Conservation (phyloP, 2,329 filamentous ascomycete genomes). For the Cladosporium sp. region DNA sequence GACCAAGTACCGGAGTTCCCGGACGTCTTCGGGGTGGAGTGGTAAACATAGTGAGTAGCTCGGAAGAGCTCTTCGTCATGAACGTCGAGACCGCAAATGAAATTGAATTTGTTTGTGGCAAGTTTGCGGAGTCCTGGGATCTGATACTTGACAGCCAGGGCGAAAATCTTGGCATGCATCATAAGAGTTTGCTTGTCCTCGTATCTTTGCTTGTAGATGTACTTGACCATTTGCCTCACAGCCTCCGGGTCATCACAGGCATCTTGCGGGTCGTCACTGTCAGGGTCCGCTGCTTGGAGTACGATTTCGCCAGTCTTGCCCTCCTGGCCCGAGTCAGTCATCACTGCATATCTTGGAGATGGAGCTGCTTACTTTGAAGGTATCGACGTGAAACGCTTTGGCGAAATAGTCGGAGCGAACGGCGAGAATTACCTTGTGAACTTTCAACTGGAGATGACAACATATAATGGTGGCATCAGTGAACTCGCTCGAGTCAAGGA, state of each 20-base stretch:
- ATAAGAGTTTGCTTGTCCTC: not conserved
- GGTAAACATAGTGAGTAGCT: slow-evolving; percentile 38
- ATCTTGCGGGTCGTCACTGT: slow-evolving; percentile 13
- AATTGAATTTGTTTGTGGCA: slow-evolving; percentile 36
- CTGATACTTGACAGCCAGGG: slow-evolving; percentile 40
- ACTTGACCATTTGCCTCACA: slow-evolving; percentile 25
- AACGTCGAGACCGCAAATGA: slow-evolving; percentile 20
- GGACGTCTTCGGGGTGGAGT: slow-evolving; percentile 39
- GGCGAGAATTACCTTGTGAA: slow-evolving; percentile 40
- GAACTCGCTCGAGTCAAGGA: slow-evolving; percentile 20
- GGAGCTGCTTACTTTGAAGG: slow-evolving; percentile 11
- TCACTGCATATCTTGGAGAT: not conserved
- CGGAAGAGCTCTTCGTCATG: slow-evolving; percentile 34
- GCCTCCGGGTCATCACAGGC: slow-evolving; percentile 23
- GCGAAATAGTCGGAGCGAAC: slow-evolving; percentile 37
- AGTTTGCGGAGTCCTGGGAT: slow-evolving; percentile 38
- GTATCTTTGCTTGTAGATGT: slow-evolving; percentile 27
- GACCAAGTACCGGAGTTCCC: slow-evolving; percentile 35
- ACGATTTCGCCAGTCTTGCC: slow-evolving; percentile 15
- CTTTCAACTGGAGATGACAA: slow-evolving; percentile 36
- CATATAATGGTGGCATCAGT: slow-evolving; percentile 42
- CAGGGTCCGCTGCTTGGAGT: slow-evolving; percentile 5
- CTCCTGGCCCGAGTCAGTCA: slow-evolving; percentile 11
- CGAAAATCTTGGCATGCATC: slow-evolving; percentile 40
- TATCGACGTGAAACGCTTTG: slow-evolving; percentile 14